Percentiles rank a stretch among this genome's conserved stretches.
Evolutionary conservation across 2,329 filamentous ascomycete genomes (phyloP).

Genomic region (Dothistroma pini): DNA sequence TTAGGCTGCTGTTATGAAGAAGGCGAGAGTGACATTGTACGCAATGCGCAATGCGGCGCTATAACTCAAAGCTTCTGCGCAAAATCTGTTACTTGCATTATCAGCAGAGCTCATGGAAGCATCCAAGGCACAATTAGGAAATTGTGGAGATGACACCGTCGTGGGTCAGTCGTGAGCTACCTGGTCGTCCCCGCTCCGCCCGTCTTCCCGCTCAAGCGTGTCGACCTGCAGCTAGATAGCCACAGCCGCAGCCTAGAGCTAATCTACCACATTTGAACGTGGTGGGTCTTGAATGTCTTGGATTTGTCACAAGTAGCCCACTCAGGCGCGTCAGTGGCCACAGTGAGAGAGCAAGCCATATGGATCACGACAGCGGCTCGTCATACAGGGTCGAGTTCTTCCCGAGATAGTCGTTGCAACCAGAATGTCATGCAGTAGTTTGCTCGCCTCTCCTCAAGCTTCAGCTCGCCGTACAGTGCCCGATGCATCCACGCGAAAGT

Average conservation of each 20-base stretch:
- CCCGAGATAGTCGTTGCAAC: neutral
- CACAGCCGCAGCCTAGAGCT: neutral
- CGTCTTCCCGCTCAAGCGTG: neutral
- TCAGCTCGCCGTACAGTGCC: neutral
- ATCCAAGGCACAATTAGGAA: neutral
- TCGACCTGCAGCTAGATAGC: neutral
- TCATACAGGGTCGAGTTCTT: neutral
- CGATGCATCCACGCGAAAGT: slow-evolving; percentile 5
- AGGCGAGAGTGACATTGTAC: neutral
- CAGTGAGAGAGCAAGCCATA: neutral
- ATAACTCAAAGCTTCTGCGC: neutral
- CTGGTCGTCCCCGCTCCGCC: neutral
- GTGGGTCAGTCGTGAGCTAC: neutral
- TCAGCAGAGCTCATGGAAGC: neutral
- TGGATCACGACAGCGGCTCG: neutral
- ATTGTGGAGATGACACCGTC: neutral
- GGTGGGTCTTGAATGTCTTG: neutral
- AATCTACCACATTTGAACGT: neutral
- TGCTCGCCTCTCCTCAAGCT: neutral
- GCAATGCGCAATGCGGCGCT: neutral
- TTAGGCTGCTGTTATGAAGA: neutral
- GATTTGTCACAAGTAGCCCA: slow-evolving; percentile 5
- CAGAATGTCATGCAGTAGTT: slow-evolving; percentile 6
- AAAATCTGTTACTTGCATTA: neutral
- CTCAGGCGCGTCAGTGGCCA: neutral